A percentile compares a stretch with the other conserved stretches of the same genome.
Conservation (phyloP, 78 protist genomes). For the Tieghemostelium lacteum region DNA sequence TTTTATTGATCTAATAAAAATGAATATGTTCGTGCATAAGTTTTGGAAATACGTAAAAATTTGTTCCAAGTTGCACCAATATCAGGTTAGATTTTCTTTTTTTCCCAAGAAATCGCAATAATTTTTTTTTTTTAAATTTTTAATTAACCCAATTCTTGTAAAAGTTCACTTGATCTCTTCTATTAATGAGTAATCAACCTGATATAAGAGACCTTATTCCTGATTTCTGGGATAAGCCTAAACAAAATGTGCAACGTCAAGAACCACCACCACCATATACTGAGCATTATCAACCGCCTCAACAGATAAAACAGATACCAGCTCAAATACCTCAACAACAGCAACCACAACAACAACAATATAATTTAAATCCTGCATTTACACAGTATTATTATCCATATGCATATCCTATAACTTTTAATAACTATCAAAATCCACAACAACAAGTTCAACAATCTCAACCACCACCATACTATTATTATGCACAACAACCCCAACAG, state of each 20-base stretch:
- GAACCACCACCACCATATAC: background rate
- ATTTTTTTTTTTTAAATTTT: too few species aligned
- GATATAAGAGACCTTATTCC: background rate
- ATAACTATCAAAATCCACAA: background rate
- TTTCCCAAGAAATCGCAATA: background rate
- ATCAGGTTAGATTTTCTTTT: background rate
- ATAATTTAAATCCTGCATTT: background rate
- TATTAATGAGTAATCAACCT: background rate
- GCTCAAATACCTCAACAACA: background rate
- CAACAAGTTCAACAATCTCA: background rate
- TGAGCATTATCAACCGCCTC: background rate
- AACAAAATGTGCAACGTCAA: too few species aligned
- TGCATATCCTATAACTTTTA: background rate
- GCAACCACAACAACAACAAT: slow-evolving; percentile 9
- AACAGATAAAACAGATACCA: background rate
- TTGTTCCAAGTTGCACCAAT: too few species aligned
- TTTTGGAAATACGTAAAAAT: background rate
- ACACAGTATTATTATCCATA: background rate
- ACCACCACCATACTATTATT: background rate
- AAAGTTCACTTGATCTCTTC: background rate
- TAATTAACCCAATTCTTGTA: background rate
- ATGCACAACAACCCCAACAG: background rate
- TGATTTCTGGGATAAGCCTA: background rate
- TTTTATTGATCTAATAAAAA: too few species aligned
- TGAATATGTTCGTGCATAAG: too few species aligned